Base-by-base conservation (phyloP, 1,284 basidiomycete species). In the Ganoderma lucidum region DNA sequence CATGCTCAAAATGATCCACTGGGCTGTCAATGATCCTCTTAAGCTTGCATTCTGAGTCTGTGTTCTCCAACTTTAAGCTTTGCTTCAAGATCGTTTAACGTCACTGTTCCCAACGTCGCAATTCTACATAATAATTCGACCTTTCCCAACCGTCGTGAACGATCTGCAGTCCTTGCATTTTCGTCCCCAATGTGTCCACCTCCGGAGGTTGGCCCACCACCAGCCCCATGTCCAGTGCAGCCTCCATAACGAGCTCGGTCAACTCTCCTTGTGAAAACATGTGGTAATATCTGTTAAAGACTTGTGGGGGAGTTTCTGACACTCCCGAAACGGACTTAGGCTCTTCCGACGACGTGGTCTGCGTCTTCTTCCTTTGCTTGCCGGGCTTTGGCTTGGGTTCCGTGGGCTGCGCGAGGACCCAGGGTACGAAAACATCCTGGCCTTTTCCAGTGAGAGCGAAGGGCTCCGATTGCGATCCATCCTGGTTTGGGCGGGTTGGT, bases 281-380 rank as follows among this genome's bases (percentile, higher is more conserved):
- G 78, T 98, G 97, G 78, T 98, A 98, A 78, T 97, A 98, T 66
- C 96, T 87, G 77, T 96, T 89, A 81, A 90, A 94, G 6, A 93
- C 85, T 67, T 83, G 81, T 35, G 64, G 64, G 6, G 70, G 32
- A 3, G 19, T 12, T 9, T 67, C 71, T 67, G 71, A 64, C 39
- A 63, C 55, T 6, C 62, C 65, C 42, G 55, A 35, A 65, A 44
- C 44, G 6, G 59, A 9, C 19, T 61, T 41, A 30, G 41, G 30
- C 14, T 58, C 32, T 59, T 64, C 66, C 42, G 68, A n/a, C 14
- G 55, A n/a, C 35, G 10, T 35, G 32, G 39, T 39, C 82, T 55
- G 67, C 35, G 6, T 71, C 61, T 45, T 32, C 35, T 74, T 78
- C 51, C 73, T 44, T 75, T 35, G 30, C 32, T 68, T 75, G 74